Conservation (phyloP, 306 rosid genomes). For the Prunus campanulata region DNA sequence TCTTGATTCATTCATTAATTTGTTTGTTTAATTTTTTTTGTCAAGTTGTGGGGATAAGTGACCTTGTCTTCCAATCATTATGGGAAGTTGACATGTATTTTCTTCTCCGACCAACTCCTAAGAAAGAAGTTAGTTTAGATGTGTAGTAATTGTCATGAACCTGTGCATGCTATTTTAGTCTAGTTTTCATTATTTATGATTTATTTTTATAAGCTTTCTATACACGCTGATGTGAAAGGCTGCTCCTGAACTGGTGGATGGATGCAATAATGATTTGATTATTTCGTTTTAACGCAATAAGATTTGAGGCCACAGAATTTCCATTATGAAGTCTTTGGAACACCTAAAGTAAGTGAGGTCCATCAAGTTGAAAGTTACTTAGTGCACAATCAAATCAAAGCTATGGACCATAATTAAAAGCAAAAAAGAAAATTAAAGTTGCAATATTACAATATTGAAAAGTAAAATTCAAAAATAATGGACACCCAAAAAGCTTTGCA, state of each 20-base stretch:
- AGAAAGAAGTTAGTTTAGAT: background rate
- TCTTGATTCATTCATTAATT: background rate
- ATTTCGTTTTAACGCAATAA: no score
- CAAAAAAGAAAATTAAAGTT: background rate
- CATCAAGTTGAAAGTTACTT: background rate
- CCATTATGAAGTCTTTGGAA: background rate
- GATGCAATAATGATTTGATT: background rate
- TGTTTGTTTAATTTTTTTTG: background rate
- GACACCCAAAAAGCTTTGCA: no score
- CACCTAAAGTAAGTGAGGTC: background rate
- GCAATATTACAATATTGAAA: no score
- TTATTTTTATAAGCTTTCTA: no score
- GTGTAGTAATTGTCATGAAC: background rate
- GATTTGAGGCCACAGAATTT: background rate
- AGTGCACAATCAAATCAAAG: background rate
- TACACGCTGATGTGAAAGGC: background rate
- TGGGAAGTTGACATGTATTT: background rate
- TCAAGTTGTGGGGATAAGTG: background rate
- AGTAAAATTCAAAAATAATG: no score
- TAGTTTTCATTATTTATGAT: no score
- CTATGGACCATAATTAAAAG: background rate
- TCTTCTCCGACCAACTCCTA: background rate
- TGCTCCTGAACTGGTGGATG: background rate
- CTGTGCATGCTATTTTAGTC: background rate
- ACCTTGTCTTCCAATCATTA: background rate